Evolutionary conservation across 139 green algal species (phyloP), one percentile per base, ranked within the genome.

Genomic region (Micromonas pusilla): DNA sequence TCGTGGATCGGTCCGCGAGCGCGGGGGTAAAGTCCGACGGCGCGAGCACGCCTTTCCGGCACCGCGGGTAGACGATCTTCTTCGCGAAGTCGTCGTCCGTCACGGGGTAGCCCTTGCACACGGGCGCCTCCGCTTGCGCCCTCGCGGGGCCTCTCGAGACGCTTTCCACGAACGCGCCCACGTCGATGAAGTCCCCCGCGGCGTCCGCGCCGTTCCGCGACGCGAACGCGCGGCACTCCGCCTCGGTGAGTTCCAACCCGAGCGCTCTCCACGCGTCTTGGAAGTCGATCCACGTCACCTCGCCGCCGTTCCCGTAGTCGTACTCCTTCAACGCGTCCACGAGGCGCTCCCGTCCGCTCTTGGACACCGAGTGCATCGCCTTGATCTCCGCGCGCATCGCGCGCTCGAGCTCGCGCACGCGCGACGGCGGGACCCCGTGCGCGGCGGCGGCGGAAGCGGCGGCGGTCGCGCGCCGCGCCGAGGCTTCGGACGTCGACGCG

Each of bases 1-100:
- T 83, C 0, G 82, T 78, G 16, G 88, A 88, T 36, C 88, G 78
- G 38, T 91, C 87, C 0, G 81, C 83, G 23, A 92, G 74, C 20
- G 73, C 62, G 39, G 85, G 83, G 79, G 88, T 85, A 83, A 85
- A 92, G 52, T 86, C 70, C 30, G 79, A 84, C 30, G 85, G 85
- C 32, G 84, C 88, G 70, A 83, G 88, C 25, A 94, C 87, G 32
- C 88, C 84, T 76, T 89, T 92, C 57, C 82, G 79, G 81, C 88
- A 91, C 32, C 82, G 77, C 33, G 66, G 74, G 85, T 92, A 90
- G 3, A 65, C 66, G 68, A 82, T 73, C 54, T 77, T 71, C 5
- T 67, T 67, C 20, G 23, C 9, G 70, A 82, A 82, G 32, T 90
- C 81, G 28, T 26, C 26, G 66, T 73, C 66, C 16, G 28, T 16